Conservation (phyloP, 257 asterid species). For the Leonotis leonurus region DNA sequence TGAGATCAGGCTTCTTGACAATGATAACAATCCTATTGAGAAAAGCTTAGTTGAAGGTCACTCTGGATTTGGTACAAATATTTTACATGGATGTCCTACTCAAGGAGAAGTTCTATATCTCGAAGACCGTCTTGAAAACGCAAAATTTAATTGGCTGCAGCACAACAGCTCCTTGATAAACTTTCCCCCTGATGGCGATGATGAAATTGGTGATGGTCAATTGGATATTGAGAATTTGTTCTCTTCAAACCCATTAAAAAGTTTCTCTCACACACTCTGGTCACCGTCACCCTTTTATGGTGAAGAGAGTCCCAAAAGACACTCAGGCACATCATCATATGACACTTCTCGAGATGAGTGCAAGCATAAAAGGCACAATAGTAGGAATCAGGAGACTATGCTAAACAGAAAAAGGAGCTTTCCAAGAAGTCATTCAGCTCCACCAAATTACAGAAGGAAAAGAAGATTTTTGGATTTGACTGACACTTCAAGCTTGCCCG, state of each 20-base stretch:
- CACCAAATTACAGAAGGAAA: slow-evolving; percentile 64
- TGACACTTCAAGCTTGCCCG: slow-evolving; percentile 31
- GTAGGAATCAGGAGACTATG: slow-evolving; percentile 20
- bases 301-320: slow-evolving; percentile 25
- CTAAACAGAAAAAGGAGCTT: slow-evolving; percentile 25
- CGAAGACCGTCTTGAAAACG: slow-evolving; percentile 9
- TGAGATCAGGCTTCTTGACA: slow-evolving; percentile 26
- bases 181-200: slow-evolving; percentile 23
- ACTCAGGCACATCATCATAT: slow-evolving; percentile 20
- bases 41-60: slow-evolving; percentile 21
- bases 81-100: slow-evolving; percentile 21
- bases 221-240: slow-evolving; percentile 23
- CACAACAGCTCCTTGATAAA: slow-evolving; percentile 30
- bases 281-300: slow-evolving; percentile 18
- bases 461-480: slow-evolving; percentile 43
- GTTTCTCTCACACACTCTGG: slow-evolving; percentile 30
- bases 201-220: slow-evolving; percentile 21
- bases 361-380: slow-evolving; percentile 18
- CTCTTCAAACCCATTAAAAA: slow-evolving; percentile 33
- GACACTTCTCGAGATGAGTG: slow-evolving; percentile 17
- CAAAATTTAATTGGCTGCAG: slow-evolving; percentile 24
- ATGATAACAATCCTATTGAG: slow-evolving; percentile 26
- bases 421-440: slow-evolving; percentile 80
- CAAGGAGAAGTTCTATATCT: slow-evolving; percentile 27
- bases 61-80: slow-evolving; percentile 20